Evolutionary conservation across 2,329 filamentous ascomycete genomes (phyloP).

Genomic region (Tolypocladium guangdongense): DNA sequence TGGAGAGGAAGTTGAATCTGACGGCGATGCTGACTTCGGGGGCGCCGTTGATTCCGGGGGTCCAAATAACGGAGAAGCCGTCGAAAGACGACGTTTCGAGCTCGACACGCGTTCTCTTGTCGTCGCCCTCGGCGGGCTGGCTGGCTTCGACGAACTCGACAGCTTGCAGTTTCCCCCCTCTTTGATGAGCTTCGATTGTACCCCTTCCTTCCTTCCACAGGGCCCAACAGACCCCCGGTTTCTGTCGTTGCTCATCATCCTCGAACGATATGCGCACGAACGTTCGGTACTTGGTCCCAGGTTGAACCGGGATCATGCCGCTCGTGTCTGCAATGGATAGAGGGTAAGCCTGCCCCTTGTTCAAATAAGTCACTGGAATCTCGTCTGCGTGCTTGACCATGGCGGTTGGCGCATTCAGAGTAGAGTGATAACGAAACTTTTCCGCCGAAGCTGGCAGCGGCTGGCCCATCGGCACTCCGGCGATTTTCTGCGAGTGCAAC

Average conservation of each 20-base stretch:
- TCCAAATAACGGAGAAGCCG: slow-evolving; percentile 87
- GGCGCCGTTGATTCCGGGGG: slow-evolving; percentile 54
- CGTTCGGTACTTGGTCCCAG: slow-evolving; percentile 68
- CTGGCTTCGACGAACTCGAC: slow-evolving; percentile 79
- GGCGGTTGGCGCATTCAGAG: slow-evolving; percentile 85
- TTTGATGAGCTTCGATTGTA: slow-evolving; percentile 89
- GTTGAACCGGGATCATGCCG: slow-evolving; percentile 44
- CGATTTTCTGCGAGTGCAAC: slow-evolving; percentile 42
- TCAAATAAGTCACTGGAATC: slow-evolving; percentile 94
- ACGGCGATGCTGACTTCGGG: slow-evolving; percentile 80
- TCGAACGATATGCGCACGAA: slow-evolving; percentile 95
- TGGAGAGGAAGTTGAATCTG: slow-evolving; percentile 96
- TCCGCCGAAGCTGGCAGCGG: slow-evolving; percentile 45
- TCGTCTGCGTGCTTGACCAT: slow-evolving; percentile 89
- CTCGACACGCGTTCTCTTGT: slow-evolving; percentile 57
- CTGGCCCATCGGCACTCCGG: slow-evolving; percentile 33
- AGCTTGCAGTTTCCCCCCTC: slow-evolving; percentile 83
- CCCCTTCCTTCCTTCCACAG: slow-evolving; percentile 94
- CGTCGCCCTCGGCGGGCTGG: slow-evolving; percentile 48
- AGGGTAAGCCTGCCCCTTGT: slow-evolving; percentile 92
- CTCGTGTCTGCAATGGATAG: slow-evolving; percentile 73
- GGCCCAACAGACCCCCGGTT: slow-evolving; percentile 73
- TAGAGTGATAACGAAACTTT: slow-evolving; percentile 82
- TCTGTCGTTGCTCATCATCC: slow-evolving; percentile 82
- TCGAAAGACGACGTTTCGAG: slow-evolving; percentile 77